Conservation (phyloP, 805 yeast species). For the Yamadazyma scolyti region DNA sequence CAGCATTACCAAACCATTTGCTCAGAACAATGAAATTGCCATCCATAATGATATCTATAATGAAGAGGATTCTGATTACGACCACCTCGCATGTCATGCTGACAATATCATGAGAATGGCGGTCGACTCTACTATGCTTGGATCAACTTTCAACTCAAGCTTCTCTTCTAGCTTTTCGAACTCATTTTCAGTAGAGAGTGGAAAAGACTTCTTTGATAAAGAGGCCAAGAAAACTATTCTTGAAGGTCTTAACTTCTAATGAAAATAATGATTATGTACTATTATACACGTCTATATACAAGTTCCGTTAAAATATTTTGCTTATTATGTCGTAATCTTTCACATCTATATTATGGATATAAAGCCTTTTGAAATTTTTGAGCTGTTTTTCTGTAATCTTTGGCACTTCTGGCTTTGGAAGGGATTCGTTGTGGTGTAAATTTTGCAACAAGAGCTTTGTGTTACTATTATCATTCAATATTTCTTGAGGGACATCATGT, state of each 20-base stretch:
- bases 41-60: slow-evolving; percentile 6
- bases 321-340: too few species aligned
- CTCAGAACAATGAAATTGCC: slow-evolving; percentile 2
- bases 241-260: slow-evolving; percentile 13
- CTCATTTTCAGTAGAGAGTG: slow-evolving; percentile 26
- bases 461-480: neutral
- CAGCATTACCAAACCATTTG: slow-evolving; percentile 1
- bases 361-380: slow-evolving; percentile 13
- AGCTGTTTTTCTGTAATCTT: neutral
- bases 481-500: slow-evolving; percentile 10
- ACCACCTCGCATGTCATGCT: slow-evolving; percentile 44
- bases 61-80: slow-evolving; percentile 24
- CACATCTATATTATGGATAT: slow-evolving; percentile 16
- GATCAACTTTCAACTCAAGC: slow-evolving; percentile 36
- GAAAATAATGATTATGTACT: neutral
- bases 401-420: slow-evolving; percentile 4
- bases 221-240: slow-evolving; percentile 13
- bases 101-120: slow-evolving; percentile 45
- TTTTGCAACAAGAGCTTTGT: too few species aligned
- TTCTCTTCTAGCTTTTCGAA: slow-evolving; percentile 33
- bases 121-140: slow-evolving; percentile 43
- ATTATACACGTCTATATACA: neutral
- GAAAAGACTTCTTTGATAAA: slow-evolving; percentile 15
- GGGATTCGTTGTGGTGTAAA: too few species aligned
- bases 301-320: neutral